These are phyloP conservation scores for Iris pallida DNA, from an alignment of 116 monocot genomes.

Conservation along the genomic window DNA sequence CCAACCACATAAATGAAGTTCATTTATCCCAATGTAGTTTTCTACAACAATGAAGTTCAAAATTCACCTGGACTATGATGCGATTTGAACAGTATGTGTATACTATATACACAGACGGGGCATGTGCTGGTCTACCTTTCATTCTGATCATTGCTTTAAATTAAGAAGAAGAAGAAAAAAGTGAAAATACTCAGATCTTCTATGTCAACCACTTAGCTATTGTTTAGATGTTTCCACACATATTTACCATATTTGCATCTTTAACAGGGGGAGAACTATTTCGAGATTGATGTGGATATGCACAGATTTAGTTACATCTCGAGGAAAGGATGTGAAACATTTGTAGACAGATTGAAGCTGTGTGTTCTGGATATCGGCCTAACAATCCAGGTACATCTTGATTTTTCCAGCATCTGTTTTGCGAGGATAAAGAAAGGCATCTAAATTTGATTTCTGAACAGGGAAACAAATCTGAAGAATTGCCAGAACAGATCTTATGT, in stretches of 20 bases:
- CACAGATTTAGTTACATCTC: slow-evolving; percentile 94
- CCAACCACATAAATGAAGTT: too few species aligned
- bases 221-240: too few species aligned
- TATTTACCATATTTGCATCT: background rate
- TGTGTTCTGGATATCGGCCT: slow-evolving; percentile 78
- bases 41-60: too few species aligned
- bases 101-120: too few species aligned
- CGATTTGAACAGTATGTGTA: too few species aligned
- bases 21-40: too few species aligned
- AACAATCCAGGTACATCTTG: slow-evolving; percentile 69
- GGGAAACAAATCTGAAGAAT: slow-evolving; percentile 79
- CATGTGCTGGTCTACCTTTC: too few species aligned
- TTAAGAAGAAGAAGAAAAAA: too few species aligned
- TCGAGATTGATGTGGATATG: slow-evolving; percentile 93
- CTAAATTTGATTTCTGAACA: slow-evolving; percentile 10
- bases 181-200: too few species aligned
- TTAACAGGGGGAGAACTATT: slow-evolving; percentile 70
- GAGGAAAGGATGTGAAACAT: slow-evolving; percentile 86
- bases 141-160: too few species aligned
- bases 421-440: background rate
- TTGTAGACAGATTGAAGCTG: slow-evolving; percentile 71
- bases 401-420: background rate
- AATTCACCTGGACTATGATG: too few species aligned
- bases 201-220: too few species aligned
- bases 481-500: slow-evolving; percentile 69